Conservation (phyloP, 2,329 filamentous ascomycete genomes). For the Xylariaceae sp. region DNA sequence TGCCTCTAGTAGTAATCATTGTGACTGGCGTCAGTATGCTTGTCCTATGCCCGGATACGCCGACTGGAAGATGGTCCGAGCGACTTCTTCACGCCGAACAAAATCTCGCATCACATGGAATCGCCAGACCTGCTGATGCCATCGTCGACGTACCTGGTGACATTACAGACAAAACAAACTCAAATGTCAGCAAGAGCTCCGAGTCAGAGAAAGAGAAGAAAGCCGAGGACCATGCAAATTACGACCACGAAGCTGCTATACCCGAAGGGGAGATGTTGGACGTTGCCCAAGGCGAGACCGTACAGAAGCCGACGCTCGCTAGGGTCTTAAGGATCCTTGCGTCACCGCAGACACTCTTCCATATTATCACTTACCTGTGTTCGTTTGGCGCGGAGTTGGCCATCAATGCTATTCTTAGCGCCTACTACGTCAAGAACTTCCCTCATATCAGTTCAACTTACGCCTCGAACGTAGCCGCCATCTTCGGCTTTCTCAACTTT, state of each 20-base stretch:
- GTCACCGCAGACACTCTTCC: constrained; percentile 61
- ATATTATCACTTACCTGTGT: constrained; percentile 64
- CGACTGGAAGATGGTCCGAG: constrained; percentile 81
- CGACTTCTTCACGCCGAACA: constrained; percentile 64
- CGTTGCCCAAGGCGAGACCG: constrained; percentile 57
- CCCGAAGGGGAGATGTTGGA: constrained; percentile 59
- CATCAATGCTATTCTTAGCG: constrained; percentile 64
- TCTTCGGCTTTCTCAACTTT: constrained; percentile 78
- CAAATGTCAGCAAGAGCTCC: constrained; percentile 51
- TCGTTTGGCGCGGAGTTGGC: constrained; percentile 69
- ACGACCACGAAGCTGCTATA: constrained; percentile 53
- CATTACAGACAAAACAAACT: constrained; percentile 51
- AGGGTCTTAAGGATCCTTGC: constrained; percentile 53
- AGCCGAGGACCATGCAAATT: constrained; percentile 30
- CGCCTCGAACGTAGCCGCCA: constrained; percentile 69
- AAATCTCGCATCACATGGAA: constrained; percentile 55
- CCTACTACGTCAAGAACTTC: constrained; percentile 67
- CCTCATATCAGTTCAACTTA: constrained; percentile 61
- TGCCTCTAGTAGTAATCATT: constrained; percentile 79
- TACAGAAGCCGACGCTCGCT: constrained; percentile 61
- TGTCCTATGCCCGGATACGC: constrained; percentile 79
- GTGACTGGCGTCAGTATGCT: constrained; percentile 71
- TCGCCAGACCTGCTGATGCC: constrained; percentile 40
- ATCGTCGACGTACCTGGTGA: constrained; percentile 59
- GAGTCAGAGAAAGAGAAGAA: constrained; percentile 48